Percentiles rank a stretch among this genome's conserved stretches.
These are phyloP conservation scores for Endogone sp. DNA, from an alignment of 192 early-diverging fungal genomes.

Conservation along the genomic window DNA sequence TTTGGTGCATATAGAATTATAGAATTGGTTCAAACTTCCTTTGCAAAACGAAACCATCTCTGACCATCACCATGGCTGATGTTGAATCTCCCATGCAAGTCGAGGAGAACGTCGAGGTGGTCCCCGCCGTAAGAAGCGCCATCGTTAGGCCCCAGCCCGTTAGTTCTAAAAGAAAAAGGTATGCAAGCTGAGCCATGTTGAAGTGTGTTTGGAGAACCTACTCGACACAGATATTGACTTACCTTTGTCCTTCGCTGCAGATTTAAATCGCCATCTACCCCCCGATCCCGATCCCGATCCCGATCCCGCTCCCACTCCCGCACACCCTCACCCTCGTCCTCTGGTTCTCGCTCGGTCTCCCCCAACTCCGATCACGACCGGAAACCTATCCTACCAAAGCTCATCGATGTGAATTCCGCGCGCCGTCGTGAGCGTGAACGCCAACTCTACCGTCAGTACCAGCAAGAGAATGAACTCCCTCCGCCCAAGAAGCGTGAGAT, in stretches of 20 bases:
- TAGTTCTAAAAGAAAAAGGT: not conserved
- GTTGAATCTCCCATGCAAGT: not conserved
- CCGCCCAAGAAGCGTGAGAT: slow-evolving; percentile 25
- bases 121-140: not conserved
- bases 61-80: not conserved
- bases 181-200: too few species aligned
- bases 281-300: not conserved
- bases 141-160: not conserved
- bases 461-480: slow-evolving; percentile 5
- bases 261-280: slow-evolving; percentile 14
- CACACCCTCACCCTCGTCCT: not conserved
- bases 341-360: not conserved
- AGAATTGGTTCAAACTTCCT: too few species aligned
- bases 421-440: slow-evolving; percentile 36
- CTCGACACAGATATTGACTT: too few species aligned
- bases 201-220: too few species aligned
- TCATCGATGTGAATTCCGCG: slow-evolving; percentile 14
- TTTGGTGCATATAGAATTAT: too few species aligned
- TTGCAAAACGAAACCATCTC: not conserved
- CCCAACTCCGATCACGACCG: too few species aligned
- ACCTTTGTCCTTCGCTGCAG: not conserved
- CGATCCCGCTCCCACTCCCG: not conserved
- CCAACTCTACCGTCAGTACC: slow-evolving; percentile 21
- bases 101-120: not conserved
- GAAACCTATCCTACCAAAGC: not conserved